These are phyloP conservation scores for Aphanomyces cochlioides DNA, from an alignment of 352 stramenopile genomes.

Conservation along the genomic window DNA sequence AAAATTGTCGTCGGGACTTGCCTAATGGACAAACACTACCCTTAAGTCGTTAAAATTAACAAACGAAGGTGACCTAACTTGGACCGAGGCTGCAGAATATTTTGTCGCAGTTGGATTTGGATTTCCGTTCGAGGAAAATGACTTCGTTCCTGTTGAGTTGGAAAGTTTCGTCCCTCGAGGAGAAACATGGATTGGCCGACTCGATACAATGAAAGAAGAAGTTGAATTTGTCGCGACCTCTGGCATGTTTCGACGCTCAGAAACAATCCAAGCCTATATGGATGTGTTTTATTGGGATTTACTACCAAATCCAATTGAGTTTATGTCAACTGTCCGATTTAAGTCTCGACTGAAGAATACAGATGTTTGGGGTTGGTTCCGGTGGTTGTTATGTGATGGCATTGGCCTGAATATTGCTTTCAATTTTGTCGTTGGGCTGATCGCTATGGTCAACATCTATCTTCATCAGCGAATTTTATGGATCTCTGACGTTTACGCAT, in stretches of 20 bases:
- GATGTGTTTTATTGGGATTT: not conserved
- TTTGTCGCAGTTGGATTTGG: not conserved
- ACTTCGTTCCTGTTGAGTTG: not conserved
- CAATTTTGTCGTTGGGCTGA: not conserved
- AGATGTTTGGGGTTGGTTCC: not conserved
- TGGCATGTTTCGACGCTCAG: conserved; percentile 4
- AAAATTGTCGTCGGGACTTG: not conserved
- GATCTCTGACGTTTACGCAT: not conserved
- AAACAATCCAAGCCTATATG: not conserved
- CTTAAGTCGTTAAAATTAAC: too few relatives aligned
- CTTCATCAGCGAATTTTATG: not conserved
- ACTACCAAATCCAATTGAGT: not conserved
- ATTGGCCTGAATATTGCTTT: not conserved
- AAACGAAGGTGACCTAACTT: not conserved
- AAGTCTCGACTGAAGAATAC: not conserved
- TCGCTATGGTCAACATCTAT: not conserved
- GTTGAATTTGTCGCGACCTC: not conserved
- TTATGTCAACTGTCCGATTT: not conserved
- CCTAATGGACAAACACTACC: too few relatives aligned
- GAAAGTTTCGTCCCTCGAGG: not conserved
- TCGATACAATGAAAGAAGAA: not conserved
- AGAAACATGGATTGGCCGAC: not conserved
- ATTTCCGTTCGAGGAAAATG: not conserved
- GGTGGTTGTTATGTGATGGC: not conserved
- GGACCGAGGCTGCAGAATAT: not conserved